These are phyloP conservation scores for Purshia tridentata DNA, from an alignment of 306 rosid species.

Conservation along the genomic window DNA sequence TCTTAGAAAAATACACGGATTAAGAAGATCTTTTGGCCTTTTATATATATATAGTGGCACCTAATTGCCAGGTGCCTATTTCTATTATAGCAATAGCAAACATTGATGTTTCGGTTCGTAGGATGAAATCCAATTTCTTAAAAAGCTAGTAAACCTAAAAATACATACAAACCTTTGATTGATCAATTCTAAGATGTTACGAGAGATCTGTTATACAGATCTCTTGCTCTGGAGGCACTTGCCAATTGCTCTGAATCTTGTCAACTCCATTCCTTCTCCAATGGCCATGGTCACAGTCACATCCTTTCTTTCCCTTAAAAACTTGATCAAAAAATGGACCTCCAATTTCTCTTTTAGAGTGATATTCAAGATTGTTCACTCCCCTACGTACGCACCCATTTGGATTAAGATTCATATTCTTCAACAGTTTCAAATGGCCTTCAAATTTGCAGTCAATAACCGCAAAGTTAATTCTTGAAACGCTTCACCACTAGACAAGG, in stretches of 20 bases:
- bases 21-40: too few relatives aligned
- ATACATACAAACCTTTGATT: background rate
- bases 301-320: slow-evolving; percentile 9
- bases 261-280: slow-evolving; percentile 26
- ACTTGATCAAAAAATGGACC: slow-evolving; percentile 12
- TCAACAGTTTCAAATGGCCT: slow-evolving; percentile 11
- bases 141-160: background rate
- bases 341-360: background rate
- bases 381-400: slow-evolving; percentile 16
- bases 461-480: slow-evolving; percentile 22
- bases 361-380: slow-evolving; percentile 2
- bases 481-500: slow-evolving; percentile 18
- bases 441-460: slow-evolving; percentile 26
- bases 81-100: too few relatives aligned
- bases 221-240: slow-evolving; percentile 5
- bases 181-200: slow-evolving; percentile 28
- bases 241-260: slow-evolving; percentile 10
- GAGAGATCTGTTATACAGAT: slow-evolving; percentile 25
- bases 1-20: too few relatives aligned
- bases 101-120: too few relatives aligned
- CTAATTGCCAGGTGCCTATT: too few relatives aligned
- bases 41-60: too few relatives aligned
- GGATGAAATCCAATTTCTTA: too few relatives aligned
- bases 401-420: slow-evolving; percentile 25
- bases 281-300: slow-evolving; percentile 15